These are phyloP conservation scores for Acacia pycnantha DNA, from an alignment of 331 rosid species.

Conservation along the genomic window DNA sequence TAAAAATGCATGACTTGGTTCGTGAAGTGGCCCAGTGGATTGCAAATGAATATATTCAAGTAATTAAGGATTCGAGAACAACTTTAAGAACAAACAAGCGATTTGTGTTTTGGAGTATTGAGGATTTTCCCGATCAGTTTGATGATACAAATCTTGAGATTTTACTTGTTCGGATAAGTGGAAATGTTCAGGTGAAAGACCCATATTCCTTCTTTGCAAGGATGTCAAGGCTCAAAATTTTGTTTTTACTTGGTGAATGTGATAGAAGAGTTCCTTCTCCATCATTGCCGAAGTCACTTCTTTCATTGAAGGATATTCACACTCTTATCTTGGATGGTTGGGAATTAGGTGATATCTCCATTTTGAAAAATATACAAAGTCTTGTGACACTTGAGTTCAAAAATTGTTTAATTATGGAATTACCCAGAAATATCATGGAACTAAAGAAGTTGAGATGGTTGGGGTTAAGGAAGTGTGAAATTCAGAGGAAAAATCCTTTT, in stretches of 20 bases:
- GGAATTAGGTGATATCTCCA: slow-evolving; percentile 14
- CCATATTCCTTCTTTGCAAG: not conserved
- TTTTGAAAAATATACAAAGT: not conserved
- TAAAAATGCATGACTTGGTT: slow-evolving; percentile 36
- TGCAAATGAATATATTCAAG: not conserved
- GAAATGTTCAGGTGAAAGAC: not conserved
- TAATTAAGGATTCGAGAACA: not conserved
- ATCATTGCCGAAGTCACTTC: not conserved
- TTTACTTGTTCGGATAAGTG: not conserved
- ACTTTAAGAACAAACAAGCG: not conserved
- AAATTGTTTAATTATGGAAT: not conserved
- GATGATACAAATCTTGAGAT: slow-evolving; percentile 17
- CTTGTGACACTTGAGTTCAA: slow-evolving; percentile 21
- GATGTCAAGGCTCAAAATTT: slow-evolving; percentile 16
- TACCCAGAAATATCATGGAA: not conserved
- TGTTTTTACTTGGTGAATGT: not conserved
- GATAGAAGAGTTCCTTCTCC: not conserved
- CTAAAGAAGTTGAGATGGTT: slow-evolving; percentile 13
- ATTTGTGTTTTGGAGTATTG: not conserved
- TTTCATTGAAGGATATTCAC: slow-evolving; percentile 5
- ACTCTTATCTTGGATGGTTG: not conserved
- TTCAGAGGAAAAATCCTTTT: not conserved
- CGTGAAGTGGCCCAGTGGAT: slow-evolving; percentile 23
- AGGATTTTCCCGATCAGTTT: not conserved
- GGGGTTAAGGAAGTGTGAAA: not conserved